These are phyloP conservation scores for Cyberlindnera euphorbiae DNA, from an alignment of 805 yeast genomes.

Conservation along the genomic window DNA sequence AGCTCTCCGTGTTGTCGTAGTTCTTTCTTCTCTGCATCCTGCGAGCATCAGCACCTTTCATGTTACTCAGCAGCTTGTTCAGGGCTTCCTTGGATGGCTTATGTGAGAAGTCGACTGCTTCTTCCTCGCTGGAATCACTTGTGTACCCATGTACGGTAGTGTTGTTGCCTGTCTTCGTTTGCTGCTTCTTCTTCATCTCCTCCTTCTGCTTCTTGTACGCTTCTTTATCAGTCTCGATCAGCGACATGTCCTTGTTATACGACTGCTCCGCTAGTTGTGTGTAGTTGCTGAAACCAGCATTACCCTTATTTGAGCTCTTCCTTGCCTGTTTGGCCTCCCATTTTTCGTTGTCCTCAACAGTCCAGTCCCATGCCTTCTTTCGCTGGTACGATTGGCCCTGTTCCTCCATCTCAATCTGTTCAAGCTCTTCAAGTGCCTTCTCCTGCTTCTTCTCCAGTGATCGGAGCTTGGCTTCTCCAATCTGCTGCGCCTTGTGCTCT, in stretches of 20 bases:
- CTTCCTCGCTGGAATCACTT: too few relatives aligned
- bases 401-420: slow-evolving; percentile 25
- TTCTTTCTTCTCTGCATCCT: slow-evolving; percentile 37
- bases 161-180: too few relatives aligned
- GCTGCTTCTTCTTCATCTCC: slow-evolving; percentile 5
- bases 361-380: slow-evolving; percentile 46
- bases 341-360: slow-evolving; percentile 58
- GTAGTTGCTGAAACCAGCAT: slow-evolving; percentile 44
- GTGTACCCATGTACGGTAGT: too few relatives aligned
- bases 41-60: slow-evolving; percentile 22
- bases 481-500: slow-evolving; percentile 28
- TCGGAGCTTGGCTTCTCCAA: slow-evolving; percentile 23
- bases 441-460: slow-evolving; percentile 30
- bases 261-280: slow-evolving; percentile 55
- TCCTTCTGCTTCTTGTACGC: slow-evolving; percentile 38
- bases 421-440: slow-evolving; percentile 35
- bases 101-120: slow-evolving; percentile 24
- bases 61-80: slow-evolving; percentile 28
- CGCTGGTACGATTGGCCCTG: slow-evolving; percentile 39
- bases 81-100: slow-evolving; percentile 35
- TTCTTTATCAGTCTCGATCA: slow-evolving; percentile 35
- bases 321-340: slow-evolving; percentile 46
- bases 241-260: slow-evolving; percentile 47
- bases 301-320: slow-evolving; percentile 25
- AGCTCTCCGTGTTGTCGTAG: slow-evolving; percentile 30